Conservation (phyloP, 805 yeast genomes). For the Starmerella vaccinii region DNA sequence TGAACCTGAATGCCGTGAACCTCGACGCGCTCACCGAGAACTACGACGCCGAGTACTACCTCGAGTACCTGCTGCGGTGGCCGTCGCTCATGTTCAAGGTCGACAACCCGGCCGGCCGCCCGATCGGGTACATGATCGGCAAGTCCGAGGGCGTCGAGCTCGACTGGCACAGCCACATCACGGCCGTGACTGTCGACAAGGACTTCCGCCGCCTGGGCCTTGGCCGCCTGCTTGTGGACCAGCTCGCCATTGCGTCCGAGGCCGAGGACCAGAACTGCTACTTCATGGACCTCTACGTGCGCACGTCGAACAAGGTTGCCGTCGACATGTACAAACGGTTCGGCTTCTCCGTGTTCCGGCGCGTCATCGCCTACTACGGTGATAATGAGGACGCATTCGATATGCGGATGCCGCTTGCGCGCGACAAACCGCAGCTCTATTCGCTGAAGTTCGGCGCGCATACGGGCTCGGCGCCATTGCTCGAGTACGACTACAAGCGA, state of each 20-base stretch:
- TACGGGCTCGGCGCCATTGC: conserved; percentile 25
- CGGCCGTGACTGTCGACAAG: conserved; percentile 85
- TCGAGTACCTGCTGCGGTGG: conserved; percentile 75
- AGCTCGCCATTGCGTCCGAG: conserved; percentile 64
- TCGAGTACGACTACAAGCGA: conserved; percentile 24
- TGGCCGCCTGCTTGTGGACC: conserved; percentile 67
- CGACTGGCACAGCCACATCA: conserved; percentile 94
- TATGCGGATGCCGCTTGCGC: conserved; percentile 34
- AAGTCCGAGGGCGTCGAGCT: conserved; percentile 77
- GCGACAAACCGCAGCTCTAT: conserved; percentile 28
- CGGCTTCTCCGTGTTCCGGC: conserved; percentile 73
- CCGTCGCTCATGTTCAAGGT: conserved; percentile 82
- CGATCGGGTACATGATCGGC: conserved; percentile 63
- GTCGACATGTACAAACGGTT: conserved; percentile 71
- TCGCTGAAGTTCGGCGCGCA: conserved; percentile 25
- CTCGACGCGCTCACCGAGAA: conserved; percentile 87
- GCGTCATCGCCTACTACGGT: conserved; percentile 86
- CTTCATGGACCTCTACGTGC: conserved; percentile 84
- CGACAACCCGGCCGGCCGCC: conserved; percentile 31
- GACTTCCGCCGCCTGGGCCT: conserved; percentile 75
- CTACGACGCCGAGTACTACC: conserved; percentile 72
- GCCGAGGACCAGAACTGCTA: conserved; percentile 69
- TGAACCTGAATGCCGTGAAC: conserved; percentile 62
- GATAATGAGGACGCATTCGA: conserved; percentile 71
- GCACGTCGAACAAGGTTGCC: conserved; percentile 73